A percentile compares a stretch with the other conserved stretches of the same genome.
Conservation (phyloP, 73 alveolate genomes). For the Uronychia binucleata region DNA sequence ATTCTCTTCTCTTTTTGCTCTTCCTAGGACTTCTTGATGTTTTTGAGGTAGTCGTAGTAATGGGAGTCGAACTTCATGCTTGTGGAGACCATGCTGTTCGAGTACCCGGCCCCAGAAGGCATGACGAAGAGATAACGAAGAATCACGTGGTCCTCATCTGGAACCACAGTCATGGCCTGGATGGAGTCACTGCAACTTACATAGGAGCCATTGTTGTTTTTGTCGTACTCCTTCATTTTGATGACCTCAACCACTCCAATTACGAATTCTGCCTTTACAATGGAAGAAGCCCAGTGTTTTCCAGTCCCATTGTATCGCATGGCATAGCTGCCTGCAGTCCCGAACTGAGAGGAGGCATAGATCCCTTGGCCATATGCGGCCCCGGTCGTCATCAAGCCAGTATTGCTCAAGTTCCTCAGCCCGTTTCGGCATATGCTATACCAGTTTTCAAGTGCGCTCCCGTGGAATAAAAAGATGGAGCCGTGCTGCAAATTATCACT, state of each 20-base stretch:
- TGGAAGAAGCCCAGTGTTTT: slow-evolving; percentile 9
- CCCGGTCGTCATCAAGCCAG: slow-evolving; percentile 74
- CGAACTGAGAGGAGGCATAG: slow-evolving; percentile 48
- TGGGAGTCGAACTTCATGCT: slow-evolving; percentile 31
- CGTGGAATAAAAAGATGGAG: slow-evolving; percentile 67
- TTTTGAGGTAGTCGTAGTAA: slow-evolving; percentile 8
- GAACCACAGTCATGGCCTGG: slow-evolving; percentile 29
- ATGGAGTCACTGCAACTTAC: neutral
- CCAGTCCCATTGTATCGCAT: slow-evolving; percentile 9
- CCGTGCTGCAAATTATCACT: slow-evolving; percentile 59
- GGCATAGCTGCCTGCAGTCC: slow-evolving; percentile 46
- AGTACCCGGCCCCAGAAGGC: neutral
- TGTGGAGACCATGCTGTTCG: neutral
- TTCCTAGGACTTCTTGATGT: neutral
- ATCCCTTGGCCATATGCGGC: slow-evolving; percentile 75
- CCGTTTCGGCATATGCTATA: slow-evolving; percentile 69
- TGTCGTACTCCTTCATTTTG: slow-evolving; percentile 26
- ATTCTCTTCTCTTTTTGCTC: slow-evolving; percentile 19
- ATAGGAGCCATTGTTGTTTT: slow-evolving; percentile 5
- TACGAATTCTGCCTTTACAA: neutral
- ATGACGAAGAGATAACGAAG: slow-evolving; percentile 38
- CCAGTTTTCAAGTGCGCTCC: slow-evolving; percentile 72
- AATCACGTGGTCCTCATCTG: slow-evolving; percentile 47
- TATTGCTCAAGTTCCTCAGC: slow-evolving; percentile 53
- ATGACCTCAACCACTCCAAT: slow-evolving; percentile 39